These are phyloP conservation scores for Haplographium delicatum DNA, from an alignment of 495 filamentous ascomycete species.

Conservation along the genomic window DNA sequence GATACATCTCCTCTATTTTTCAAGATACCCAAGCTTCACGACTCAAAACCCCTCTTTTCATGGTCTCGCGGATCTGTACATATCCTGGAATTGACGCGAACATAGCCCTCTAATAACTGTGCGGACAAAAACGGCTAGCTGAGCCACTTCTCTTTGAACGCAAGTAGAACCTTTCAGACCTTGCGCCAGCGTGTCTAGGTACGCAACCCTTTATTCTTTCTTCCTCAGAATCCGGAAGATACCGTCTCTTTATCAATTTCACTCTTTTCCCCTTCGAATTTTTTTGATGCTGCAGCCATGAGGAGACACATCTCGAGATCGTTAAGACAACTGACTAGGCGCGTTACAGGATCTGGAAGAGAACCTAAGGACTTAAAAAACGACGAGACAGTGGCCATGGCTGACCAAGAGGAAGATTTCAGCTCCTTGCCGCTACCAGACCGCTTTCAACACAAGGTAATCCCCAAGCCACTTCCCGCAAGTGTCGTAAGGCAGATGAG, in stretches of 20 bases:
- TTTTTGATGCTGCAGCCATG: conserved; percentile 6
- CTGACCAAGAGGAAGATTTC: conserved; percentile 75
- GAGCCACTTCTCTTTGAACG: not conserved
- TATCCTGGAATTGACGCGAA: conserved; percentile 7
- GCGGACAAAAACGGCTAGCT: not conserved
- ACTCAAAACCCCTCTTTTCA: not conserved
- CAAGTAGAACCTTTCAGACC: conserved; percentile 3
- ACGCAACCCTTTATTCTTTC: conserved; percentile 7
- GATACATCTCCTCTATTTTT: not conserved
- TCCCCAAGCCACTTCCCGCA: conserved; percentile 15
- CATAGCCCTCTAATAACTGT: not conserved
- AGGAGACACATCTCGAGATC: conserved; percentile 6
- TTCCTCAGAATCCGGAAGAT: not conserved
- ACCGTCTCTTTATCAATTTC: not conserved
- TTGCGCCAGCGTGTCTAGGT: conserved; percentile 16
- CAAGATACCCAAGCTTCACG: not conserved
- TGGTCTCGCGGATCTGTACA: not conserved
- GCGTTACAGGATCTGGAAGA: conserved; percentile 11
- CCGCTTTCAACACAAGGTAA: conserved; percentile 82
- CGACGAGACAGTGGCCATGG: conserved; percentile 42
- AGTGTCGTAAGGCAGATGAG: not conserved
- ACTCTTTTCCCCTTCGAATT: not conserved
- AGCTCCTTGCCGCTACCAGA: conserved; percentile 75
- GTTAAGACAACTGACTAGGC: conserved; percentile 18
- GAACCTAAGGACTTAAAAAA: conserved; percentile 1